Evolutionary conservation across 208 protist genomes (phyloP), one percentile per base, ranked within the genome.

Genomic region (Angomonas desouzai): DNA sequence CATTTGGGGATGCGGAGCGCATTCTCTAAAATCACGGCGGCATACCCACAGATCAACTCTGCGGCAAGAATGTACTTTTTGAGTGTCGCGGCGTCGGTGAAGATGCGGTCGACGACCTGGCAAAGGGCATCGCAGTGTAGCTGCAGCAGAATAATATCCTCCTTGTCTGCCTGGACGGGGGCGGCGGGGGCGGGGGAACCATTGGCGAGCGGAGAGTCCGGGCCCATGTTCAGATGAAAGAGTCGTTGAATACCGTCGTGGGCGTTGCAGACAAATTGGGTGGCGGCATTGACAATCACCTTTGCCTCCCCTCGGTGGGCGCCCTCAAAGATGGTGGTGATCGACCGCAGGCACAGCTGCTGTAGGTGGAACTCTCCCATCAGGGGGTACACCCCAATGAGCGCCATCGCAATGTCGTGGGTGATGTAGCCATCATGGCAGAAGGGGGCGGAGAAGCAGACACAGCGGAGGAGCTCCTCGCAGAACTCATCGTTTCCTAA

Each of bases 391-490:
- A 93, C 56, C 36, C 45, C 28, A 2, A 72, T 45, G 6, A 84
- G 51, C 33, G 61, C 49, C 0, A n/a, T 25, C 22, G 82, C 58
- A 25, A 76, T 72, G 2, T 70, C 1, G 1, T 68, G 40, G 16
- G 67, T 55, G 1, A 87, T 40, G 40, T 82, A 66, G 9, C 63
- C 53, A 1, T 74, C 59, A 48, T 82, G 48, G 25, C 71, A 64
- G 1, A 81, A 43, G 6, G 81, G 49, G 3, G 76, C 53, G 18
- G 89, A 29, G 57, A 81, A 73, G 13, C 66, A 61, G 43, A 90
- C 68, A 64, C 87, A 93, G 48, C 81, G 81, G 43, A 93, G 67
- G 48, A 90, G 55, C 60, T 90, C 83, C 66, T 93, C 87, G 20
- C 78, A 47, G 29, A 84, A 65, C 40, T 76, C 70, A n/a, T 75